Evolutionary conservation across 176 grass and related monocot species (phyloP).

Genomic region (Ananas comosus): DNA sequence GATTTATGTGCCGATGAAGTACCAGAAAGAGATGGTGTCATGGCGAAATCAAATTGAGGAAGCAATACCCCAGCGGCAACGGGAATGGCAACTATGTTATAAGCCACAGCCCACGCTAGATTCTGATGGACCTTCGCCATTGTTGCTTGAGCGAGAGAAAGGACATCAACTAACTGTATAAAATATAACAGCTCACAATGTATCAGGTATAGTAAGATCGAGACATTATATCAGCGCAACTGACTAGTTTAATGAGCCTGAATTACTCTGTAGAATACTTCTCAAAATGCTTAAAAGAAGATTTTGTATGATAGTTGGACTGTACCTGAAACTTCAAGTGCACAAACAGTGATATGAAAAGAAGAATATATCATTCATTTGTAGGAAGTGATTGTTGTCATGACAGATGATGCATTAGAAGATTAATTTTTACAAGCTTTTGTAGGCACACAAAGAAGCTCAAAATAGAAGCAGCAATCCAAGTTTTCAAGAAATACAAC

Average conservation of each 20-base stretch:
- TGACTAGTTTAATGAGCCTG: not conserved
- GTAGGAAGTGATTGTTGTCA: not conserved
- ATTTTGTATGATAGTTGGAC: not conserved
- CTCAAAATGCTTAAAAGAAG: slow-evolving; percentile 1
- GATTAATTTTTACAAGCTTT: not conserved
- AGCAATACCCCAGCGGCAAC: slow-evolving; percentile 59
- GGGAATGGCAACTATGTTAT: slow-evolving; percentile 75
- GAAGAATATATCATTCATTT: not conserved
- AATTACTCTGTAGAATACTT: not conserved
- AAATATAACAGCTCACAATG: not conserved
- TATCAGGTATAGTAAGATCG: too few relatives aligned
- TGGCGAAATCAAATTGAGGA: slow-evolving; percentile 84
- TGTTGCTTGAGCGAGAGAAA: slow-evolving; percentile 77
- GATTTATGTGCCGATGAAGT: not conserved
- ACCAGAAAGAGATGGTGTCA: slow-evolving; percentile 95
- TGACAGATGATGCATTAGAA: not conserved
- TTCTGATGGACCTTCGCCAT: slow-evolving; percentile 95
- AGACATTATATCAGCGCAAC: too few relatives aligned
- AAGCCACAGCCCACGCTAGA: slow-evolving; percentile 85
- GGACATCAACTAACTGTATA: slow-evolving; percentile 55
- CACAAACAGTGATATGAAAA: not conserved
- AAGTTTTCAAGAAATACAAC: not conserved
- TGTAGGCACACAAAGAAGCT: not conserved
- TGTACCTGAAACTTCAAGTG: not conserved
- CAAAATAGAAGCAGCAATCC: not conserved